Evolutionary conservation across 164 flowering plant species (phyloP).

Genomic region (Dillenia suffruticosa): DNA sequence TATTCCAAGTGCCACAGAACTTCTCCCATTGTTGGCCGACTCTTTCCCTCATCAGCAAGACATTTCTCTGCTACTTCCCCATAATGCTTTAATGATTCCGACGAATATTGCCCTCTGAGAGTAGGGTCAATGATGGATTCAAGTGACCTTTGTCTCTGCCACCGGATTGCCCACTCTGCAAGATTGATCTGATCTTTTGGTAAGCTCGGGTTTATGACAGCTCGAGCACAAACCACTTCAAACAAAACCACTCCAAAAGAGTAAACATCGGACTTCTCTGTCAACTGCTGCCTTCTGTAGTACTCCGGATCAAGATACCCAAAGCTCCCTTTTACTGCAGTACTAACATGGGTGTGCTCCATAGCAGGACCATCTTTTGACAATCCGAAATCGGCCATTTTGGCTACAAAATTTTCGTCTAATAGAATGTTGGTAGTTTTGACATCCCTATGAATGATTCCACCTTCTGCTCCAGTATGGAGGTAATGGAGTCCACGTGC

Average conservation of each 20-base stretch:
- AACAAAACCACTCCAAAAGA: conserved; percentile 73
- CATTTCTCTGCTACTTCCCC: conserved; percentile 73
- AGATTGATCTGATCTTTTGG: conserved; percentile 71
- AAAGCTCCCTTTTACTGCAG: conserved; percentile 77
- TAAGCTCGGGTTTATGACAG: conserved; percentile 61
- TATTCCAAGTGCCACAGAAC: conserved; percentile 70
- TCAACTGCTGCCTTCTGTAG: conserved; percentile 57
- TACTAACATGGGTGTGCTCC: conserved; percentile 73
- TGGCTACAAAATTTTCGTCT: conserved; percentile 61
- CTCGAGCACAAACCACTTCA: conserved; percentile 68
- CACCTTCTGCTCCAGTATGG: conserved; percentile 65
- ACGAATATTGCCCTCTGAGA: conserved; percentile 33
- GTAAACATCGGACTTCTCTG: conserved; percentile 72
- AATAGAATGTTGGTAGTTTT: conserved; percentile 71
- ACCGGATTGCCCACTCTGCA: conserved; percentile 68
- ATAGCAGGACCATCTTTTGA: conserved; percentile 61
- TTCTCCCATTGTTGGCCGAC: conserved; percentile 69
- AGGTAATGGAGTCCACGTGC: conserved; percentile 82
- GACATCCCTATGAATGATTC: conserved; percentile 70
- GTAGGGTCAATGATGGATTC: conserved; percentile 49
- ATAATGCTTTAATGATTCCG: conserved; percentile 49
- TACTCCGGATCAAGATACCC: conserved; percentile 83
- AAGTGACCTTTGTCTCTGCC: conserved; percentile 49
- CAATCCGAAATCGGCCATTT: conserved; percentile 72
- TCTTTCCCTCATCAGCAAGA: conserved; percentile 58